Base-by-base conservation (phyloP, 192 early-diverging fungal genomes). In the Spizellomyces punctatus region DNA sequence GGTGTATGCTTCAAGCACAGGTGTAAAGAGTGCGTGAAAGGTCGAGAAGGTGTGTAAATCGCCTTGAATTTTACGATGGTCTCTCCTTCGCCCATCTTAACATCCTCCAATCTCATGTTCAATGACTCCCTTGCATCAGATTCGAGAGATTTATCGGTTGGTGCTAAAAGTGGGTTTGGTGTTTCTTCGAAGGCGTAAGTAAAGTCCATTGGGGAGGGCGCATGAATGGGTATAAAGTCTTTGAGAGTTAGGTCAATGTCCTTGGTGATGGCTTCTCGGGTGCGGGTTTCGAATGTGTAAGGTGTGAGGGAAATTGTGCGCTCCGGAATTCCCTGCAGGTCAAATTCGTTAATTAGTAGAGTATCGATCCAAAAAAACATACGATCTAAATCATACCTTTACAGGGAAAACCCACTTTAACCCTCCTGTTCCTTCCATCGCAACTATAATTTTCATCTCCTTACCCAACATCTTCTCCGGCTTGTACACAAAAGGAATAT, bases 401-500 rank as follows among this genome's bases (percentile, higher is more conserved):
- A 86, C 76, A 5, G 85, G 85, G 68, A 74, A 86, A 10, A 82
- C 72, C 85, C 85, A 86, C 36, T 42, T 62, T 46, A 56, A 80
- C 43, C 64, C 71, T 36, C 10, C 66, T 65, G 49, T 49, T 3
- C 69, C 69, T 63, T 71, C 69, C 73, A 83, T 76, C 64, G 81
- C 77, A 4, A 86, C 80, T 21, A 76, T 46, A 55, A 86, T 67
- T 14, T 52, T 75, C 16, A 76, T 79, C 5, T 69, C 61, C 5
- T 64, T 41, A 14, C 76, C 70, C 21, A 44, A 22, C 85, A 86
- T 86, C 27, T 22, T 48, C 47, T 45, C 58, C 5, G 85, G 82
- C 46, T 65, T 63, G 64, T 76, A 86, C 42, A 70, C 64, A 36
- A 84, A 79, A 21, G 81, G 85, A 57, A 86, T 81, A 17, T 72